Evolutionary conservation across 495 filamentous ascomycete species (phyloP).

Genomic region (Xylaria sp.): DNA sequence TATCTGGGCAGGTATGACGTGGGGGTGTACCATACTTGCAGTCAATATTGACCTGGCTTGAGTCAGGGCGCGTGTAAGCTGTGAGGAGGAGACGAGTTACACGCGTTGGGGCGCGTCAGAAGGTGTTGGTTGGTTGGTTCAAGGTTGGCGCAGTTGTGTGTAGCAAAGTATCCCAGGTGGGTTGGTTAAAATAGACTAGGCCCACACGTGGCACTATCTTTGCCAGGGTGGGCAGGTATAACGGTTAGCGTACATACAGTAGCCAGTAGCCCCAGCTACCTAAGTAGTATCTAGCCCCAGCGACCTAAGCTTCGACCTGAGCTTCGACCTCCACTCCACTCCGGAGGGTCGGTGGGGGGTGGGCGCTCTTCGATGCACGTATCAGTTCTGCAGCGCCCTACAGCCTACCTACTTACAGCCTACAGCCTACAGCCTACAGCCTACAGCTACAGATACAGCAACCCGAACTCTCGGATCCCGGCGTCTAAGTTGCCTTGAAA

Average conservation of each 20-base stretch:
- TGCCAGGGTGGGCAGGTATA: not conserved
- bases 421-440: not conserved
- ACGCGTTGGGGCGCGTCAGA: constrained; percentile 11
- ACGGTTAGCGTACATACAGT: not conserved
- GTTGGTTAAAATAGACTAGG: not conserved
- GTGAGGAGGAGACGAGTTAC: not conserved
- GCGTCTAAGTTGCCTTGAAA: constrained; percentile 15
- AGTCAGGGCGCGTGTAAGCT: not conserved
- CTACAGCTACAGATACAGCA: not conserved
- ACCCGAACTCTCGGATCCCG: constrained; percentile 20
- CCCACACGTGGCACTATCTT: constrained; percentile 13
- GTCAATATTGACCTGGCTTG: constrained; percentile 14
- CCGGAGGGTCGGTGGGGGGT: constrained; percentile 2
- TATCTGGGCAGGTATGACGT: not conserved
- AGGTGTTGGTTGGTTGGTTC: no score
- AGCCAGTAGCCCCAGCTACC: no score
- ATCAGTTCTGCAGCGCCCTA: constrained; percentile 18
- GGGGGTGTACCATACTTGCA: not conserved
- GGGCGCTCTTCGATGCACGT: not conserved
- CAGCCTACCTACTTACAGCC: no score
- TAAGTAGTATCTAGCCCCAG: not conserved
- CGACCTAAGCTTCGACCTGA: no score
- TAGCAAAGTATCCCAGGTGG: not conserved
- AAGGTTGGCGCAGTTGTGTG: not conserved
- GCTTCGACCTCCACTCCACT: constrained; percentile 1